Base-by-base conservation (phyloP, 768 basidiomycete genomes). In the Russula earlei region DNA sequence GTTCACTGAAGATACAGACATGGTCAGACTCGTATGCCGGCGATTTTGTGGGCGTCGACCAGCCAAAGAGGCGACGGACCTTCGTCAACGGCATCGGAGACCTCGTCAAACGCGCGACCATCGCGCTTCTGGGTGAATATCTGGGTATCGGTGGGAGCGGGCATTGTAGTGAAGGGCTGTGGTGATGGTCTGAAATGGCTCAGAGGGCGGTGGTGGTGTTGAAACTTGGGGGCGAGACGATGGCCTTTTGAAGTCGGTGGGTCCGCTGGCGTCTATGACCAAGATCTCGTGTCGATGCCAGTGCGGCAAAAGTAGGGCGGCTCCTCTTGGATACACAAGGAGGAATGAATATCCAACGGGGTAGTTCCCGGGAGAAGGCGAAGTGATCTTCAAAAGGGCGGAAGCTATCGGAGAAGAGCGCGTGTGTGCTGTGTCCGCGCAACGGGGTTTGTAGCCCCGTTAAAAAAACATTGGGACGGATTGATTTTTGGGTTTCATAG, bases 1-100 rank as follows among this genome's bases (percentile, higher is more conserved):
- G 64, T 89, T 89, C 34, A 89, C 87, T 87, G n/a, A 11, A 33
- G n/a, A 37, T 10, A 15, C 24, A 20, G 27, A 34, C 7, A n/a
- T 33, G 11, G 51, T 55, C 14, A 57, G 53, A 49, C 36, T 9
- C 47, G 37, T 37, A 15, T n/a, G 42, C 20, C 56, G 4, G 40
- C 40, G 3, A 33, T 22, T n/a, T n/a, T 33, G 19, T 52, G 44
- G 47, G 29, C 14, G 53, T 34, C 37, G 47, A 42, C 33, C 42
- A 41, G 37, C 8, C n/a, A 49, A 54, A 22, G 45, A 24, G 43
- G 20, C 8, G 22, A 67, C 74, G 11, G 33, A 79, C 77, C 77
- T 59, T 74, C 65, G 61, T 79, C 77, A 22, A 79, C 63, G 37
- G 77, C 77, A 57, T 79, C 77, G 36, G 75, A 79, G 50, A 73